Conservation (phyloP, 192 early-diverging fungal genomes). For the Piromyces sp. region DNA sequence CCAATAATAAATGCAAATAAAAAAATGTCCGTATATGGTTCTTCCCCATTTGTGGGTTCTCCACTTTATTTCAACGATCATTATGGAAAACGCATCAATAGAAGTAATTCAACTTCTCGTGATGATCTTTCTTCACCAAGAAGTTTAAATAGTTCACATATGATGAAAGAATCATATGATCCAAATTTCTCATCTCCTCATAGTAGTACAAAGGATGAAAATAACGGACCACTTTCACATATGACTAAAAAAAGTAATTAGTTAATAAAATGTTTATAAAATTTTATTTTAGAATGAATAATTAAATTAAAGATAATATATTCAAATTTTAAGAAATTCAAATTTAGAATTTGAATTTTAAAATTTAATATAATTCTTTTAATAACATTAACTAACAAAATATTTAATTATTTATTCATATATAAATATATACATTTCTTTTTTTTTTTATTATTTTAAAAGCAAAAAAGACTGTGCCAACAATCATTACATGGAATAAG, state of each 20-base stretch:
- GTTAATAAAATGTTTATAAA: too few species aligned
- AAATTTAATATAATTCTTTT: too few species aligned
- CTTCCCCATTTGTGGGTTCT: background rate
- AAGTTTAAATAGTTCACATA: background rate
- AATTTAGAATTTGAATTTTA: too few species aligned
- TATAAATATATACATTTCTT: too few species aligned
- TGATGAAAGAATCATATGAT: background rate
- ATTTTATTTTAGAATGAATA: too few species aligned
- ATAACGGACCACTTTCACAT: background rate
- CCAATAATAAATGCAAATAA: background rate
- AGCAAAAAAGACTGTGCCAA: constrained; percentile 42
- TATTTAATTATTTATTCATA: too few species aligned
- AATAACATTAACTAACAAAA: too few species aligned
- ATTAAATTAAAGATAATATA: too few species aligned
- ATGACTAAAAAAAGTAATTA: background rate
- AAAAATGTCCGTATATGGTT: background rate
- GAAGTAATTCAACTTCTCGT: background rate
- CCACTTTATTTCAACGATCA: background rate
- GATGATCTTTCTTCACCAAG: background rate
- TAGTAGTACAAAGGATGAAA: background rate
- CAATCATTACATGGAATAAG: constrained; percentile 76
- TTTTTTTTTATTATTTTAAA: too few species aligned
- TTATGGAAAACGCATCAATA: background rate
- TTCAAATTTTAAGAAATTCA: too few species aligned
- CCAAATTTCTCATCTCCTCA: background rate